Conservation (phyloP, 1,284 basidiomycete species). For the Marasmius tenuissimus region DNA sequence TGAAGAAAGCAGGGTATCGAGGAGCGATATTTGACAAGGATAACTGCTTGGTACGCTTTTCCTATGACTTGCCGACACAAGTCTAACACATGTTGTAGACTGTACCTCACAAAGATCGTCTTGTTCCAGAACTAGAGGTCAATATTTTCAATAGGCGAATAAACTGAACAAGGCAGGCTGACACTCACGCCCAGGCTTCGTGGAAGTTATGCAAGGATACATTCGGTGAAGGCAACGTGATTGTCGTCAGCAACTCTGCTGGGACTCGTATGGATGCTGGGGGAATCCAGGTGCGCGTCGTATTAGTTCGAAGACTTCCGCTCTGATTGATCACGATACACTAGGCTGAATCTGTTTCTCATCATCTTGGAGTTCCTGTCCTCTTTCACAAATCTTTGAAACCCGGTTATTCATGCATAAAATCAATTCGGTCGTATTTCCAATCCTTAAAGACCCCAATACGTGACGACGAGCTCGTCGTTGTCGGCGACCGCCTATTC, state of each 20-base stretch:
- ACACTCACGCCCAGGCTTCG: background rate
- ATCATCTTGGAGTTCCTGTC: conserved; percentile 80
- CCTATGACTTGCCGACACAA: background rate
- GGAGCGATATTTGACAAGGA: conserved; percentile 97
- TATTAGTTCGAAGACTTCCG: conserved; percentile 1
- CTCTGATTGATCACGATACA: background rate
- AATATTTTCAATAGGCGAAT: background rate
- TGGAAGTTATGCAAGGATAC: conserved; percentile 75
- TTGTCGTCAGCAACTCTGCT: conserved; percentile 94
- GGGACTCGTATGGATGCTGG: conserved; percentile 81
- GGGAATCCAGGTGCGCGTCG: conserved; percentile 66
- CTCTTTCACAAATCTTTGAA: conserved; percentile 78
- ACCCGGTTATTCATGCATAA: conserved; percentile 75
- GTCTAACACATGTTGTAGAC: conserved; percentile 49
- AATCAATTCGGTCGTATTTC: conserved; percentile 67
- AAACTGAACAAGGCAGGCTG: background rate
- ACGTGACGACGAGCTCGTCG: conserved; percentile 61
- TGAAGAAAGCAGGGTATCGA: conserved; percentile 78
- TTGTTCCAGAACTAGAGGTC: conserved; percentile 73
- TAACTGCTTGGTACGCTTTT: conserved; percentile 82
- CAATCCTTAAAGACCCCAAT: conserved; percentile 51
- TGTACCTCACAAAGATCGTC: conserved; percentile 66
- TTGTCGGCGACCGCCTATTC: conserved; percentile 89
- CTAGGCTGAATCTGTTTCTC: conserved; percentile 84
- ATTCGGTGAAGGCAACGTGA: conserved; percentile 79